phyloP scores from a whole-genome alignment of 805 yeast species.

The Candida fluviatilis region DNA sequence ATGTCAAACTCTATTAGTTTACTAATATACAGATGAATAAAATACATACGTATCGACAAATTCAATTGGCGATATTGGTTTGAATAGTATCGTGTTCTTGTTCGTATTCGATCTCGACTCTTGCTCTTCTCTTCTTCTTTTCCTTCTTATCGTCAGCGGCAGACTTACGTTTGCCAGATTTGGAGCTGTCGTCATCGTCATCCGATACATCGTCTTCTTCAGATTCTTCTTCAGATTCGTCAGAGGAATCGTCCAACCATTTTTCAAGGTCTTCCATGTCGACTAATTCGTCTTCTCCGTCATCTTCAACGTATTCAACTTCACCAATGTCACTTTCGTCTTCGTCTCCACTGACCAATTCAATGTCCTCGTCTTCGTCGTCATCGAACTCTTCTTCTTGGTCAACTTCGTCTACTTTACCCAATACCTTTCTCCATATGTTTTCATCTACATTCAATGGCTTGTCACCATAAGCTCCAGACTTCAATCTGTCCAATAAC shows the following conservation, averaged over 20 bases:
- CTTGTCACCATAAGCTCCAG: slow-evolving; percentile 98
- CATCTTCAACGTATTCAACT: slow-evolving; percentile 88
- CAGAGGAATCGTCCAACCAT: slow-evolving; percentile 61
- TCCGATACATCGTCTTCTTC: slow-evolving; percentile 26
- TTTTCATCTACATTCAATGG: slow-evolving; percentile 95
- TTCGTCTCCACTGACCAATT: slow-evolving; percentile 43
- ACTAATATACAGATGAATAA: slow-evolving; percentile 1
- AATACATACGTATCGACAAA: slow-evolving; percentile 2
- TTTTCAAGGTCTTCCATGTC: slow-evolving; percentile 91
- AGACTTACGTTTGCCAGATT: slow-evolving; percentile 18
- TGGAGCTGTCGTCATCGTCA: slow-evolving; percentile 33
- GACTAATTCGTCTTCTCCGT: slow-evolving; percentile 82
- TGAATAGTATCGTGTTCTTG: slow-evolving; percentile 47
- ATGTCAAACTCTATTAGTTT: neutral
- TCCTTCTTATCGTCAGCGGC: slow-evolving; percentile 34
- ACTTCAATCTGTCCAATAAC: slow-evolving; percentile 86
- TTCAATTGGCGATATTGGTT: slow-evolving; percentile 28
- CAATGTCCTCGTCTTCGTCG: slow-evolving; percentile 48
- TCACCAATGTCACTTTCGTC: slow-evolving; percentile 63
- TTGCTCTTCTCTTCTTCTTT: slow-evolving; percentile 59
- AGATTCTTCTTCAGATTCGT: slow-evolving; percentile 32
- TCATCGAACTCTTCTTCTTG: slow-evolving; percentile 67
- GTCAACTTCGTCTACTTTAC: slow-evolving; percentile 51
- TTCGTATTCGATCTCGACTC: slow-evolving; percentile 82
- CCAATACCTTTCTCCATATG: slow-evolving; percentile 92